Base-by-base conservation (phyloP, 805 yeast genomes). In the Pichia rugopelliculosa region DNA sequence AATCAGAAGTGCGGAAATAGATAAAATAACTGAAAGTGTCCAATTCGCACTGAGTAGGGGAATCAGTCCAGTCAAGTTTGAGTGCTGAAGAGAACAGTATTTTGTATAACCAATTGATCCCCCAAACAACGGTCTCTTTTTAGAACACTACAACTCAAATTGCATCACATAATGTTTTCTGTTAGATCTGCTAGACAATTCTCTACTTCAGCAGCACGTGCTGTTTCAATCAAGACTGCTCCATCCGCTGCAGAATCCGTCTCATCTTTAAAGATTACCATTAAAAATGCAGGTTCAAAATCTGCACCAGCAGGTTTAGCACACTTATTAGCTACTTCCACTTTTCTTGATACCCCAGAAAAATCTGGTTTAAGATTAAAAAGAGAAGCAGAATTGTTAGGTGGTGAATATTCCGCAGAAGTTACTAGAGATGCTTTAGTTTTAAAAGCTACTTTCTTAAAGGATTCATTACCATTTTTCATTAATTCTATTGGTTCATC, bases 301-400 rank as follows among this genome's bases (percentile, higher is more conserved):
- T 57, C 75, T 45, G 73, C 76, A 44, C 69, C 75, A 56, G 82
- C 90, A 48, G 99, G 98, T 71, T 70, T 84, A 56, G 75, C 97
- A 40, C 97, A 91, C 69, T 71, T 89, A 55, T 76, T 90, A 61
- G 79, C 91, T 61, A 79, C 88, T 68, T 89, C 80, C 68, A 84
- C 83, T 60, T 93, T 84, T 75, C 79, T 84, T 65, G 83, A 85
- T 76, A 88, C 96, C 48, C 74, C 75, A 53, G 67, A 79, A 59
- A 87, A 88, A 68, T 84, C 96, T 18, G 96, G 93, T 22, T 76
- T 93, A 65, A 86, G 98, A 74, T 75, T 90, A 62, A 85, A 89
- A 63, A 86, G 99, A 71, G 99, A 93, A 73, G 73, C 90, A 44
- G 99, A 91, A 73, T 79, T 93, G 56, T 75, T 91, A 56, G 98